phyloP scores from a whole-genome alignment of 176 grass and related monocot genomes.

The Aegilops tauschii region DNA sequence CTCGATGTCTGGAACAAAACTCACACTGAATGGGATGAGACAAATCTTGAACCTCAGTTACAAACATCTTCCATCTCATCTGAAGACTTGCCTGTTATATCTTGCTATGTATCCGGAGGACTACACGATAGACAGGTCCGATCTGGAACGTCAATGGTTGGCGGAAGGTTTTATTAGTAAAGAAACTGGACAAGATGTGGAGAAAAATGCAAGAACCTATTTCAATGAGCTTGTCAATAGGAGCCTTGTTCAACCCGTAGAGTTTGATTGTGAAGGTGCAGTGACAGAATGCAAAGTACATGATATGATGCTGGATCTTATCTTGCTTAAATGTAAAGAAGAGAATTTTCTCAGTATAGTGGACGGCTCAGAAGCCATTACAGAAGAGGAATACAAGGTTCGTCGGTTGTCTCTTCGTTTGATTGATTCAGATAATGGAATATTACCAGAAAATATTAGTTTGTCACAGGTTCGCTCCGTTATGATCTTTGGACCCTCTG shows the following conservation, averaged over 20 bases:
- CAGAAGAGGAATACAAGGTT: background rate
- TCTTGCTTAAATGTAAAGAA: background rate
- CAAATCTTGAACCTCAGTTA: too few relatives aligned
- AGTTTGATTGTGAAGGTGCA: rapidly evolving
- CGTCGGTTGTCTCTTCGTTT: background rate
- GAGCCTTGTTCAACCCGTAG: background rate
- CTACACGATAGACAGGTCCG: rapidly evolving
- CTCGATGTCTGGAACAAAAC: too few relatives aligned
- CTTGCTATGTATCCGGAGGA: too few relatives aligned
- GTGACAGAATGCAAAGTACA: background rate
- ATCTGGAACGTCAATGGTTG: too few relatives aligned
- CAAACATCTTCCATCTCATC: too few relatives aligned
- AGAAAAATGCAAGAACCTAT: too few relatives aligned
- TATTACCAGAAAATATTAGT: background rate
- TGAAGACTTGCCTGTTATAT: too few relatives aligned
- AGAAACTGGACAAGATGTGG: too few relatives aligned
- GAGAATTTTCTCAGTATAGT: background rate
- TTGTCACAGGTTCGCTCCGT: background rate
- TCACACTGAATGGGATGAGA: too few relatives aligned
- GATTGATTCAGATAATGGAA: background rate
- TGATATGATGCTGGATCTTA: background rate
- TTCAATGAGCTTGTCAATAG: too few relatives aligned
- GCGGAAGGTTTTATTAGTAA: too few relatives aligned
- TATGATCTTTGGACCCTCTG: background rate
- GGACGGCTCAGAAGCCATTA: background rate